phyloP scores from a whole-genome alignment of 805 yeast species.

The Trichomonascus vanleenenianus region DNA sequence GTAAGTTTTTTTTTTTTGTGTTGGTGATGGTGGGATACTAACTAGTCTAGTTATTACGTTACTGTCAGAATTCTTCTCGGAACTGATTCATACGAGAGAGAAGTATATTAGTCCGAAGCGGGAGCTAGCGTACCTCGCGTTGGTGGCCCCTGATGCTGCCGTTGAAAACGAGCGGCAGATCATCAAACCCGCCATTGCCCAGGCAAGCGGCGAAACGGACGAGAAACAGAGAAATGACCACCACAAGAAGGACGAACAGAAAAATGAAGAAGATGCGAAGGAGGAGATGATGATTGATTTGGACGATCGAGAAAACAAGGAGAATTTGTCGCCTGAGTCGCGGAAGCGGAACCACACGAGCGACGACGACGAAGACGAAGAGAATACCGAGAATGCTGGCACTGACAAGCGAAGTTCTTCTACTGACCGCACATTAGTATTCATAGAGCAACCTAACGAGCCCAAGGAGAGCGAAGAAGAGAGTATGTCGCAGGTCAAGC shows the following conservation, averaged over 20 bases:
- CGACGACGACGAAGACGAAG: not conserved
- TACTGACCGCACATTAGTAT: not conserved
- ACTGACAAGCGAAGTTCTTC: not conserved
- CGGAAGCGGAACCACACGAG: not conserved
- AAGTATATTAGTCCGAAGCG: constrained; percentile 73
- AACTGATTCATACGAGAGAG: constrained; percentile 54
- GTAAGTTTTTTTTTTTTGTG: constrained; percentile 1
- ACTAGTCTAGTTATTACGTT: constrained; percentile 44
- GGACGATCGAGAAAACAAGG: not conserved
- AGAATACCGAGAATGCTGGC: not conserved
- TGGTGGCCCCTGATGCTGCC: constrained; percentile 34
- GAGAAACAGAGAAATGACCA: not conserved
- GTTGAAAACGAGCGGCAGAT: not conserved
- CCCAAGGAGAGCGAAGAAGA: not conserved
- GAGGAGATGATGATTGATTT: not conserved
- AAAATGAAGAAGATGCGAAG: not conserved
- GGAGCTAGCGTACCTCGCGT: constrained; percentile 82
- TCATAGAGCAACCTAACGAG: no score
- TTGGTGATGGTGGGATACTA: not conserved
- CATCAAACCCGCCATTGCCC: not conserved
- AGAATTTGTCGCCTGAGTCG: not conserved
- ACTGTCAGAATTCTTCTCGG: constrained; percentile 58
- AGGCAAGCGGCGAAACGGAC: not conserved
- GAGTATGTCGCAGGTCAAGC: not conserved
- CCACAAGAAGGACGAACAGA: not conserved